Percentiles rank a stretch among this genome's conserved stretches.
Evolutionary conservation across 2,329 filamentous ascomycete genomes (phyloP).

Genomic region (Teratosphaeria destructans): DNA sequence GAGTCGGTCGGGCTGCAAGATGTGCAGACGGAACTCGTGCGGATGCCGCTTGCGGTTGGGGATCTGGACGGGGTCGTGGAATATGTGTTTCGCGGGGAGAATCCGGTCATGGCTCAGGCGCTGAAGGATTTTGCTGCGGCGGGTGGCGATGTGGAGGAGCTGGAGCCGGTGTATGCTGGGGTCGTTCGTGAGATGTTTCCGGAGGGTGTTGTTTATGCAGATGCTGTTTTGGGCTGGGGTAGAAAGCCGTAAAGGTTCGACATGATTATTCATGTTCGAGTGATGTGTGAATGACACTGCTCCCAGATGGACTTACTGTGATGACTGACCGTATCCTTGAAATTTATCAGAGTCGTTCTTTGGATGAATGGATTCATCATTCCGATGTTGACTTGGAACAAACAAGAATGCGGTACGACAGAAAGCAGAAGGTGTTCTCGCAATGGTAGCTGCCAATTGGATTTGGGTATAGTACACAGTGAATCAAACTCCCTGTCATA

Average conservation of each 20-base stretch:
- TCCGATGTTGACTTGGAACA: neutral
- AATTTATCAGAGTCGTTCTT: too few species aligned
- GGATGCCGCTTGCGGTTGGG: neutral
- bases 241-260: neutral
- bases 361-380: too few species aligned
- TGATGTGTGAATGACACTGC: too few species aligned
- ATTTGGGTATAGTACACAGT: neutral
- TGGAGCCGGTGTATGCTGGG: neutral
- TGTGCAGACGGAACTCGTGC: neutral
- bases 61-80: neutral
- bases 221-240: neutral
- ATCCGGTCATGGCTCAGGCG: neutral
- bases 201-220: neutral
- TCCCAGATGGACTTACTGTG: too few species aligned
- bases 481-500: neutral
- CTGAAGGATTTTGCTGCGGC: neutral
- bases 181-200: neutral
- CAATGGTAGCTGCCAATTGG: neutral
- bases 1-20: neutral
- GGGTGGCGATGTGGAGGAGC: neutral
- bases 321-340: too few species aligned
- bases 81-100: neutral
- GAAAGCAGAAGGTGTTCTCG: too few species aligned
- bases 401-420: neutral
- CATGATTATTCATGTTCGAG: too few species aligned